These are phyloP conservation scores for Ganoderma lucidum DNA, from an alignment of 1,284 basidiomycete genomes.

Conservation along the genomic window DNA sequence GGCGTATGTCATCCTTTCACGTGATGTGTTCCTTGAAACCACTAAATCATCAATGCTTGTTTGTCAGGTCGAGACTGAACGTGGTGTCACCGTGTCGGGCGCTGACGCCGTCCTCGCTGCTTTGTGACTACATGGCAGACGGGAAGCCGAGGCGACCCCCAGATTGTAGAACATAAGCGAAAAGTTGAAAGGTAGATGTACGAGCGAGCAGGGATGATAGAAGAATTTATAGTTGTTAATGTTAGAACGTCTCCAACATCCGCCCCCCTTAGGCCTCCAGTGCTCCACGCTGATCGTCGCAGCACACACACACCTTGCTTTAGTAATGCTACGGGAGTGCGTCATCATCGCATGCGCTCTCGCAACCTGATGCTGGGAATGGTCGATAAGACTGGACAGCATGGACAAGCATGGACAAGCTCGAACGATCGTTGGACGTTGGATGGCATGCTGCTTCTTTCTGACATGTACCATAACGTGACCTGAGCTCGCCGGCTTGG, in stretches of 20 bases:
- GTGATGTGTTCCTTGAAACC: not conserved
- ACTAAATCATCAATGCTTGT: not conserved
- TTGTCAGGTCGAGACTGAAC: constrained; percentile 57
- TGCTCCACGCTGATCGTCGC: not conserved
- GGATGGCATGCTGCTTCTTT: not conserved
- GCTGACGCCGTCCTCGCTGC: constrained; percentile 67
- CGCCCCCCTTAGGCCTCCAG: not conserved
- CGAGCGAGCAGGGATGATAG: constrained; percentile 2
- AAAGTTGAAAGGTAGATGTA: not conserved
- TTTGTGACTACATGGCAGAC: constrained; percentile 30
- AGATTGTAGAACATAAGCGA: not conserved
- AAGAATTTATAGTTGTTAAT: not conserved
- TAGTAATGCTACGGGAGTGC: not conserved
- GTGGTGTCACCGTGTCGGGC: constrained; percentile 69
- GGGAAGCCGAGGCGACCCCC: not conserved
- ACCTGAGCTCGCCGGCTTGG: not conserved
- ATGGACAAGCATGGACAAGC: not conserved
- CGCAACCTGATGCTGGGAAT: constrained; percentile 8
- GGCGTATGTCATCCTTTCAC: constrained; percentile 49
- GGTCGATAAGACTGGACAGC: constrained; percentile 4
- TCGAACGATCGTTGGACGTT: not conserved
- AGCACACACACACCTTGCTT: not conserved
- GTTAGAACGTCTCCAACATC: not conserved
- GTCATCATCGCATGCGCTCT: constrained; percentile 2
- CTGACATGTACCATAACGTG: constrained; percentile 6